These are phyloP conservation scores for Coemansia sp. DNA, from an alignment of 192 early-diverging fungal genomes.

Conservation along the genomic window DNA sequence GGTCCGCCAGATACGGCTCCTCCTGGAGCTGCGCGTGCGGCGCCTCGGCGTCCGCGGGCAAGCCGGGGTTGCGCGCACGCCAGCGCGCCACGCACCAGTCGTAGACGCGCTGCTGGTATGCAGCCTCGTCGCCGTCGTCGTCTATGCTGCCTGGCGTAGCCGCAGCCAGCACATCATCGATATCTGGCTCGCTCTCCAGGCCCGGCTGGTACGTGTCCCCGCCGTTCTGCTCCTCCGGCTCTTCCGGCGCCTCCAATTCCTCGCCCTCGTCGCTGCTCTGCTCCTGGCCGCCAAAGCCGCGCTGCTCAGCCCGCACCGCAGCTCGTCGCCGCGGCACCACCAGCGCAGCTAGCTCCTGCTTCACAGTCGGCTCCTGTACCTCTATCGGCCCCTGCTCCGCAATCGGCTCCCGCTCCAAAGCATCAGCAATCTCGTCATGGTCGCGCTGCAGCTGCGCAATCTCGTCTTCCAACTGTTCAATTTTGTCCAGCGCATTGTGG, in stretches of 20 bases:
- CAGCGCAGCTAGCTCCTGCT: constrained; percentile 9
- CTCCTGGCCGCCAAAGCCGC: neutral
- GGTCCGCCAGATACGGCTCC: constrained; percentile 49
- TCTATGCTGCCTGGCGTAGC: neutral
- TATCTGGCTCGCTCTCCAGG: neutral
- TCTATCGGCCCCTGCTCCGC: no score
- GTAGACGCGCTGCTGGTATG: constrained; percentile 51
- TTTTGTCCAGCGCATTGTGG: constrained; percentile 26
- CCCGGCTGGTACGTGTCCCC: neutral
- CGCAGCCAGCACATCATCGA: neutral
- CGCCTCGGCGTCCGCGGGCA: constrained; percentile 2
- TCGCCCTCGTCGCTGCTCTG: neutral
- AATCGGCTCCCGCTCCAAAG: no score
- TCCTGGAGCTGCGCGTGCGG: constrained; percentile 14
- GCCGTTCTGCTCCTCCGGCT: neutral
- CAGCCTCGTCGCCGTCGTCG: constrained; percentile 60
- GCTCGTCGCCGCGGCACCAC: constrained; percentile 14
- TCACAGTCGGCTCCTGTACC: no score
- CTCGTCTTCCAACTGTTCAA: constrained; percentile 22
- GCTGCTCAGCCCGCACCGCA: constrained; percentile 16
- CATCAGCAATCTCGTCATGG: neutral
- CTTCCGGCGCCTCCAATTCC: neutral
- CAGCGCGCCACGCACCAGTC: constrained; percentile 50
- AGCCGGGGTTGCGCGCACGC: constrained; percentile 11
- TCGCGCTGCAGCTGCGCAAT: constrained; percentile 7